A percentile compares a stretch with the other conserved stretches of the same genome.
These are phyloP conservation scores for Candida krabiensis DNA, from an alignment of 805 yeast species.

Conservation along the genomic window DNA sequence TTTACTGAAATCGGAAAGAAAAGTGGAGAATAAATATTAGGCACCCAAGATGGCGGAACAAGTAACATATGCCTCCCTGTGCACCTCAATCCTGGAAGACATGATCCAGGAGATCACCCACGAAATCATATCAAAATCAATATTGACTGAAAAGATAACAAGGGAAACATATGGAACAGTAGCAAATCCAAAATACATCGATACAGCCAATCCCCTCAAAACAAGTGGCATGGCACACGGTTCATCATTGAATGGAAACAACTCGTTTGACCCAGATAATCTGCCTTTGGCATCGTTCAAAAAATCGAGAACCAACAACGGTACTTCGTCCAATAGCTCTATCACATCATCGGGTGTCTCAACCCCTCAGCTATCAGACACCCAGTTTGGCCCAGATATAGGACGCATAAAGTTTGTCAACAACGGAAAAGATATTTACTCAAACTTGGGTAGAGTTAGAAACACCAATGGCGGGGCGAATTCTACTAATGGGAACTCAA, in stretches of 20 bases:
- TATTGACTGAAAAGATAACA: constrained; percentile 32
- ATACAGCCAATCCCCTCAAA: constrained; percentile 11
- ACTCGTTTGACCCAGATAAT: too few species aligned
- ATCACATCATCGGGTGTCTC: constrained; percentile 18
- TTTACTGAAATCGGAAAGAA: too few species aligned
- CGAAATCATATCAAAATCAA: constrained; percentile 30
- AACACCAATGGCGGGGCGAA: constrained; percentile 7
- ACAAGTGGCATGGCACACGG: background rate
- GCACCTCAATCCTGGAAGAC: constrained; percentile 31
- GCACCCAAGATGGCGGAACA: constrained; percentile 16
- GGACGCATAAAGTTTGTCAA: constrained; percentile 28
- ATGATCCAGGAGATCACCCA: constrained; percentile 35
- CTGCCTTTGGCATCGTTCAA: constrained; percentile 11
- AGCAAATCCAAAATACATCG: constrained; percentile 25
- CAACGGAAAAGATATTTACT: constrained; percentile 34
- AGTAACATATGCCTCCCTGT: constrained; percentile 32
- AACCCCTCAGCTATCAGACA: constrained; percentile 23
- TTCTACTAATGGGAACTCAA: constrained; percentile 2
- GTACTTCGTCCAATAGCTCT: constrained; percentile 11
- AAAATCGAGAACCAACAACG: constrained; percentile 11
- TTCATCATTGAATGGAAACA: constrained; percentile 1
- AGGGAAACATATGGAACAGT: constrained; percentile 32
- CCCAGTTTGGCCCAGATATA: constrained; percentile 24
- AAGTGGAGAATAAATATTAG: too few species aligned
- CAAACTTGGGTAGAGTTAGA: constrained; percentile 14